A percentile compares a stretch with the other conserved stretches of the same genome.
Conservation (phyloP, 2,329 filamentous ascomycete genomes). For the Trichoderma aggressivum region DNA sequence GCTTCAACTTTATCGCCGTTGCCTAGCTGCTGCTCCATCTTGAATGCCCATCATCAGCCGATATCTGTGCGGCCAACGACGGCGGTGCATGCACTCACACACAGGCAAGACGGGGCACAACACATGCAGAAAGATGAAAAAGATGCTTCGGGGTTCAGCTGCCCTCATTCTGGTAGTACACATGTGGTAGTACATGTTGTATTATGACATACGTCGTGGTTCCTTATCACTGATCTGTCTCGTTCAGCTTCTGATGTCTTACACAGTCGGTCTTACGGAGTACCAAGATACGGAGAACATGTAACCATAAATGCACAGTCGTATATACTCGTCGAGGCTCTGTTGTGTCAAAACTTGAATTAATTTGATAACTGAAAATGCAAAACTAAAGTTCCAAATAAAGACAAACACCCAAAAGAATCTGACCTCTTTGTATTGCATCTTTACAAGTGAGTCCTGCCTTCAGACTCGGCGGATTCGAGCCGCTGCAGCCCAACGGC, state of each 20-base stretch:
- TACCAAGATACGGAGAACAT: not conserved
- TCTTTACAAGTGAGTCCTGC: not conserved
- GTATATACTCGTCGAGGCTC: not conserved
- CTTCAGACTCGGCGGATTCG: not conserved
- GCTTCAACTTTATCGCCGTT: not conserved
- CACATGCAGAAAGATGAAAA: not conserved
- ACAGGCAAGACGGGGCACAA: not conserved
- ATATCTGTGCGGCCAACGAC: not conserved
- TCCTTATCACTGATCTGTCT: not conserved
- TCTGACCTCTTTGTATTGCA: not conserved
- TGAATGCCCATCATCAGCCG: not conserved
- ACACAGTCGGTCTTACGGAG: not conserved
- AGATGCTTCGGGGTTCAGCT: not conserved
- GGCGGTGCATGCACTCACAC: not conserved
- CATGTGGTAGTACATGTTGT: not conserved
- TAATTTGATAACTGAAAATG: not conserved
- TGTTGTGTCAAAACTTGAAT: not conserved
- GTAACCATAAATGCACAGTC: not conserved
- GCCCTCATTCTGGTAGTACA: not conserved
- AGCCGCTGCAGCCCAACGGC: not conserved
- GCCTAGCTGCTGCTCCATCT: not conserved
- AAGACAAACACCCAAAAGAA: not conserved
- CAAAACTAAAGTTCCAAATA: not conserved
- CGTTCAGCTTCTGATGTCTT: not conserved
- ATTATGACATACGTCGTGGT: not conserved